Evolutionary conservation across 208 protist species (phyloP), one percentile per base, ranked within the genome.

Genomic region (Plasmodiophora brassicae): DNA sequence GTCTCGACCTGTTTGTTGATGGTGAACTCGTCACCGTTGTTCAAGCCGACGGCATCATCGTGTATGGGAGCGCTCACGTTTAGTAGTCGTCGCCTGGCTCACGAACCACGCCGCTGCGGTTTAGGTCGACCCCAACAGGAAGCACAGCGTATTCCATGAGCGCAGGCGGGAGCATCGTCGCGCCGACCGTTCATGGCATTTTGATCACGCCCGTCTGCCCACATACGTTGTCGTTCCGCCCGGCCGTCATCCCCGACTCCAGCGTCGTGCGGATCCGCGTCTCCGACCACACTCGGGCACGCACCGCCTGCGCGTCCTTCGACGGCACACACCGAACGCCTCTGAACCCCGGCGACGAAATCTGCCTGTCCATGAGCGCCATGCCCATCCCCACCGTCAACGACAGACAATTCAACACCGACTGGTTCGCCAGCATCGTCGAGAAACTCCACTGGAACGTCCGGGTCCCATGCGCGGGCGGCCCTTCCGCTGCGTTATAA

Each of bases 181-280:
- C 84, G 46, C 88, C 87, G 32, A 84, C 71, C 1, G 41, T 93
- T 20, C 92, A 93, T 0, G 46, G 88, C n/a, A 94, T 97, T 28
- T 71, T 96, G 0, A 84, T 97, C 36, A 97, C 96, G 1, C 96
- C 96, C 41, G 94, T 97, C 54, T 95, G 93, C 86, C 93, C 95
- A 1, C 94, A 95, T 78, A 91, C 93, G 1, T 88, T 97, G 0
- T 95, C 93, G 32, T 95, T 95, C 83, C 88, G 96, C 8, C 96
- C 96, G 0, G 87, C 96, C 0, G 60, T 97, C 1, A 78, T 97
- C 20, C 94, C 95, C 0, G 92, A 93, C 44, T 87, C 46, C 0
- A 85, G 50, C 45, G 46, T 41, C 10, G n/a, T 89, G 0, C 1
- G 44, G 46, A 39, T 87, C 46, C 41, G 28, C 0, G 0, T 86